Evolutionary conservation across 2,329 filamentous ascomycete species (phyloP), one percentile per base, ranked within the genome.

Genomic region (Diaporthe capsici): DNA sequence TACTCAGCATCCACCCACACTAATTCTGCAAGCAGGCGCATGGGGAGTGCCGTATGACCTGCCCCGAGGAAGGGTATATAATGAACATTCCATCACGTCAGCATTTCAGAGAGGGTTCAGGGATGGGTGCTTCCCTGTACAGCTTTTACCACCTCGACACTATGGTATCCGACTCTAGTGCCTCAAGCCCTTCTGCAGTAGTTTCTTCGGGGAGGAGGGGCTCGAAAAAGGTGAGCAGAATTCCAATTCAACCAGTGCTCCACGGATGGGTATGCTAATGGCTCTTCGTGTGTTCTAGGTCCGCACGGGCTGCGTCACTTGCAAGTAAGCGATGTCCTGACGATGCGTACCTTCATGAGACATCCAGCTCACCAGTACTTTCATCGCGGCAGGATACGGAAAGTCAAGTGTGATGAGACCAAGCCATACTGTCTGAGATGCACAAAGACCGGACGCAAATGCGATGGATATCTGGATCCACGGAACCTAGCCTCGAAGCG

Each of bases 361-460:
- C 71, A 20, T 25, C n/a, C 31, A 70, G 37, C 71, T 76, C 44
- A 76, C 58, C 22, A 49, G 58, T n/a, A 10, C 37, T 17, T 61
- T 15, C 42, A 55, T 34, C 39, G 42, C 31, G 51, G n/a, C 42
- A 83, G 81, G 58, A 80, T 82, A 49, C 81, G 82, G 25, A 80
- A 82, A 39, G 79, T 83, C 9, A 83, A 83, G 72, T 83, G 82
- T 72, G 82, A 80, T 71, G 82, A 83, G 73, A 79, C 77, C 37
- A 81, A 81, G 42, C 82, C 82, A 12, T 80, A 78, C 6, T 83
- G 82, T 70, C 58, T 77, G 31, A 78, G 81, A 42, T 83, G 82
- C 71, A 79, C 78, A 28, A 81, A 79, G 57, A 81, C 81, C 7
- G 81, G 82, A 4, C 79, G 82, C 13, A 80, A 76, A 12, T 83